A percentile compares a stretch with the other conserved stretches of the same genome.
Conservation (phyloP, 345 rosid genomes). For the Schrenkiella parvula region DNA sequence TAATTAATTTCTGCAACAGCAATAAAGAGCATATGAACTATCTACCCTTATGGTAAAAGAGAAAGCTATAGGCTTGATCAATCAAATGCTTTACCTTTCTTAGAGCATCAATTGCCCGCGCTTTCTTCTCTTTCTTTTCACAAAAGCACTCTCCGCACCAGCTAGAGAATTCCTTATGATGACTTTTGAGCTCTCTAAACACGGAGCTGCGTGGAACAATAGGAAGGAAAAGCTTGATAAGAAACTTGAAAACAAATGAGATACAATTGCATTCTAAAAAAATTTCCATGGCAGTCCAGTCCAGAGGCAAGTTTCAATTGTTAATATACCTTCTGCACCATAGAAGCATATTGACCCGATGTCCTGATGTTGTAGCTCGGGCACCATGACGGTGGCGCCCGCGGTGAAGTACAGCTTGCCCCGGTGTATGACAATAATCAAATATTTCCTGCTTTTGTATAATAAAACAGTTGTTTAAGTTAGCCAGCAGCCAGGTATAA, state of each 20-base stretch:
- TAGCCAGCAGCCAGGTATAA: neutral
- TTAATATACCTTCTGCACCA: slow-evolving; percentile 90
- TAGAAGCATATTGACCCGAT: slow-evolving; percentile 74
- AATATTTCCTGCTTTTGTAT: slow-evolving; percentile 61
- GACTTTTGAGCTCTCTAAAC: slow-evolving; percentile 80
- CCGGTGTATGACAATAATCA: slow-evolving; percentile 73
- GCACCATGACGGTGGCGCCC: slow-evolving; percentile 99
- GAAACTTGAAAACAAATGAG: neutral
- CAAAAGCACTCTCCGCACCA: slow-evolving; percentile 92
- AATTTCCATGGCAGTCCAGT: neutral
- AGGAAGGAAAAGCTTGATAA: neutral
- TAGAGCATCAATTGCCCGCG: slow-evolving; percentile 44
- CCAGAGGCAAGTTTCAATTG: neutral
- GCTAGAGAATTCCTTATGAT: slow-evolving; percentile 73
- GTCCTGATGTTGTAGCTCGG: slow-evolving; percentile 84
- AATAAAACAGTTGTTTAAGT: neutral
- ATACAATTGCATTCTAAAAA: neutral
- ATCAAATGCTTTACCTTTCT: slow-evolving; percentile 50
- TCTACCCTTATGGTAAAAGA: neutral
- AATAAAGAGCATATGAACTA: neutral
- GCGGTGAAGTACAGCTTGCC: slow-evolving; percentile 85
- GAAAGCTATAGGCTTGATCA: slow-evolving; percentile 1
- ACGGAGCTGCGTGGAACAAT: slow-evolving; percentile 51
- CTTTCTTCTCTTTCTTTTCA: slow-evolving; percentile 65
- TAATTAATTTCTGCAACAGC: slow-evolving; percentile 36